Conservation (phyloP, 306 rosid species). For the Benincasa hispida region DNA sequence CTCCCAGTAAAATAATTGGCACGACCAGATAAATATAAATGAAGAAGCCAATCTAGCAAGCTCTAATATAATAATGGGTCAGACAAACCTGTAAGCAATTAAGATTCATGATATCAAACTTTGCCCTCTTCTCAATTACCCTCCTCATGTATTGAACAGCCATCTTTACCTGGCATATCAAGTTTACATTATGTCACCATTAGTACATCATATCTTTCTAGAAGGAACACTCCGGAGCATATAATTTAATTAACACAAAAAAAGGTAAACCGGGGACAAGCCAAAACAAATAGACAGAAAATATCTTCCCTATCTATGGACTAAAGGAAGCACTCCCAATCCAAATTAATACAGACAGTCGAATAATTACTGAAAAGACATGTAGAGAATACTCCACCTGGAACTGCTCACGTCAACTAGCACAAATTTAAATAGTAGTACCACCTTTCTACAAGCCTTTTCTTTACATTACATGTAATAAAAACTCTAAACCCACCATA, state of each 20-base stretch:
- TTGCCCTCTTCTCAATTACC: constrained; percentile 84
- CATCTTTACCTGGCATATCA: constrained; percentile 62
- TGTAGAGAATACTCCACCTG: background rate
- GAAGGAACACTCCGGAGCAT: background rate
- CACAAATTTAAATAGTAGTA: background rate
- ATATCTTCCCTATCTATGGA: background rate
- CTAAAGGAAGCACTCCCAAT: background rate
- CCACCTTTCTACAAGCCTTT: background rate
- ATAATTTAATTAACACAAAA: background rate
- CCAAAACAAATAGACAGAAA: background rate
- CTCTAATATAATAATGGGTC: background rate
- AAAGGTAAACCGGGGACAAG: background rate
- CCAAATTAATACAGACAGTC: background rate
- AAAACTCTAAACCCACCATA: background rate
- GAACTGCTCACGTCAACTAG: background rate
- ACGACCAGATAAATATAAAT: background rate
- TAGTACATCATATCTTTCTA: background rate
- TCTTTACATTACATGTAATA: background rate
- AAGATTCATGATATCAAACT: constrained; percentile 86
- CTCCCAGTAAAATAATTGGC: background rate
- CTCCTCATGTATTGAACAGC: constrained; percentile 95
- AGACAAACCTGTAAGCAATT: constrained; percentile 75
- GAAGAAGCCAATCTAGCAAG: constrained; percentile 4
- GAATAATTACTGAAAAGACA: background rate
- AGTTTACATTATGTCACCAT: background rate